These are phyloP conservation scores for Pulveroboletus sp. DNA, from an alignment of 768 basidiomycete species.

Conservation along the genomic window DNA sequence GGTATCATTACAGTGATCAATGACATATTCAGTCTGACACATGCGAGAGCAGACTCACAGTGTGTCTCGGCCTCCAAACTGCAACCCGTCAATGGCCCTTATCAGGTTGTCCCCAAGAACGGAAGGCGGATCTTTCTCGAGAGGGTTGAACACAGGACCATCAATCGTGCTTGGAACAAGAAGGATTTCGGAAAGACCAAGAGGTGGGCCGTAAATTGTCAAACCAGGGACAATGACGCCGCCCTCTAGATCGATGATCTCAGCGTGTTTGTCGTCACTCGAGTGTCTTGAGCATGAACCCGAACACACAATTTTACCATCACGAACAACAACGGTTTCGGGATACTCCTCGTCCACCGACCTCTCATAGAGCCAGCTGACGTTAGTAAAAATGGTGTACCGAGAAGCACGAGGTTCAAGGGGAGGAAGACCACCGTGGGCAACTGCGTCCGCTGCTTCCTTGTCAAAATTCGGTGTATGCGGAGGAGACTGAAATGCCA, in stretches of 20 bases:
- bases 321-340: slow-evolving; percentile 37
- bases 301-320: slow-evolving; percentile 53
- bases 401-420: slow-evolving; percentile 39
- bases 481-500: slow-evolving; percentile 44
- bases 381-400: slow-evolving; percentile 64
- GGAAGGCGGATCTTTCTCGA: slow-evolving; percentile 41
- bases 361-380: slow-evolving; percentile 44
- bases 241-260: slow-evolving; percentile 62
- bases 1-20: neutral
- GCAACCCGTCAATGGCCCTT: slow-evolving; percentile 43
- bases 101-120: slow-evolving; percentile 8
- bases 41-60: slow-evolving; percentile 11
- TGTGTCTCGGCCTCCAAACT: slow-evolving; percentile 13
- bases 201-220: slow-evolving; percentile 64
- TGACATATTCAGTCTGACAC: neutral
- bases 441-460: slow-evolving; percentile 59
- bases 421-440: slow-evolving; percentile 75
- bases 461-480: slow-evolving; percentile 67
- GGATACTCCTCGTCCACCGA: slow-evolving; percentile 21
- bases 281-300: slow-evolving; percentile 32
- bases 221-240: slow-evolving; percentile 71
- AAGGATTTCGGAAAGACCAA: slow-evolving; percentile 70
- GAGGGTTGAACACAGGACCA: slow-evolving; percentile 57
- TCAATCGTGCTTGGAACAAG: slow-evolving; percentile 70
- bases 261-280: slow-evolving; percentile 21